Evolutionary conservation across 2,329 filamentous ascomycete species (phyloP), one percentile per base, ranked within the genome.

Genomic region (Didymellaceae sp.): DNA sequence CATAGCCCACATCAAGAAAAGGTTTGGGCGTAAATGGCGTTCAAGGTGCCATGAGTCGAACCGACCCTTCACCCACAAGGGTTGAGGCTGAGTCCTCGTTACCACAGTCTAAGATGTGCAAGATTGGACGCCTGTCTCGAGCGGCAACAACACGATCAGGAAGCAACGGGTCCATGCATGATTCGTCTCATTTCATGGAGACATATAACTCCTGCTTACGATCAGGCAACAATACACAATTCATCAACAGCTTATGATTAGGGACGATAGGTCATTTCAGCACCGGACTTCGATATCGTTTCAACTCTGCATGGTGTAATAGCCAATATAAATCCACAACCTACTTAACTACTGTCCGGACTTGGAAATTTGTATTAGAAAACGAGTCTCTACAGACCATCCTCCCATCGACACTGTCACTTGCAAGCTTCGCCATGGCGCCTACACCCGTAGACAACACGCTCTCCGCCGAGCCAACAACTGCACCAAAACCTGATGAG

Each of bases 31-130:
- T 30, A 22, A 52, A 56, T 57, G 48, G 57, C 58, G 46, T 43
- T 53, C 39, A 35, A 34, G 45, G 9, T 57, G 31, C 49, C 52
- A 43, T 49, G 47, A 47, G 42, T 48, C 34, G 39, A 46, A 47
- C 34, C 45, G 46, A 37, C 45, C 45, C 55, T 59, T 64, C 57
- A 57, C 61, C 60, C 63, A 57, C 52, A 54, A 35, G 54, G 40
- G 51, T 42, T 62, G 63, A 64, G 64, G 63, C 68, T 70, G 67
- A 70, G 67, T 57, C 49, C 40, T 47, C 40, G 45, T 47, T 24
- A 54, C 35, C 31, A 34, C 34, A 44, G 48, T 57, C 52, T 57
- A 52, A 56, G 55, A 54, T 45, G 47, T 59, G 54, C 49, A 54
- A 52, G 53, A 55, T 47, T 64, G 62, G 63, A 50, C 51, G 62